Conservation (phyloP, 2,329 filamentous ascomycete genomes). For the Aspergillus floridensis region DNA sequence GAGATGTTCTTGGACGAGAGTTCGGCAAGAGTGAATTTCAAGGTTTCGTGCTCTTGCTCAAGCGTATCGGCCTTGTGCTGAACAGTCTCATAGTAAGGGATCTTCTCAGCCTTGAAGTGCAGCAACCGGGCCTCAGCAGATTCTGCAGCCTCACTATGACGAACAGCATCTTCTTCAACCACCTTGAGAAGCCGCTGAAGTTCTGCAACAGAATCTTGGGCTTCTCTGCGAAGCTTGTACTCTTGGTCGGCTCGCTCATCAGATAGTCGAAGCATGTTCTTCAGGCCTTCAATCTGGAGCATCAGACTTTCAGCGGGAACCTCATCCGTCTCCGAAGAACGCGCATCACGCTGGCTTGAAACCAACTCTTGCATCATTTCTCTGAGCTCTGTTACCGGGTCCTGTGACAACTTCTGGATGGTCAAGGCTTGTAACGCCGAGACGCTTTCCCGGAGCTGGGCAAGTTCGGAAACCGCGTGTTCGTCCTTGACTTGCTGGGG, state of each 20-base stretch:
- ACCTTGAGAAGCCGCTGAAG: conserved; percentile 67
- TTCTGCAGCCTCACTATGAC: conserved; percentile 51
- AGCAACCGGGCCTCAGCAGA: conserved; percentile 66
- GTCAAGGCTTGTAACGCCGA: conserved; percentile 42
- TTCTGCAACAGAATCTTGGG: conserved; percentile 71
- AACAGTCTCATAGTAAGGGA: conserved; percentile 61
- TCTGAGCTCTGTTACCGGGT: conserved; percentile 54
- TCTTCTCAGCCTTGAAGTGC: conserved; percentile 65
- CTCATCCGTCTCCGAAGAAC: conserved; percentile 53
- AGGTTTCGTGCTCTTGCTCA: conserved; percentile 62
- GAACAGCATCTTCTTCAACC: conserved; percentile 56
- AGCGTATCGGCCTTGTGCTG: conserved; percentile 67
- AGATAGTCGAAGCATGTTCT: conserved; percentile 64
- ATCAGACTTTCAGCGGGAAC: conserved; percentile 51
- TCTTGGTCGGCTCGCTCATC: conserved; percentile 66
- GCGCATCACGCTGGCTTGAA: conserved; percentile 50
- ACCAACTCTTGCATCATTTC: conserved; percentile 64
- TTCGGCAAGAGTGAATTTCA: conserved; percentile 53
- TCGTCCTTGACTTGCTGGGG: conserved; percentile 25
- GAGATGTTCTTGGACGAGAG: conserved; percentile 60
- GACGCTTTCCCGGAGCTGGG: conserved; percentile 40
- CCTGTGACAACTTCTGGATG: conserved; percentile 33
- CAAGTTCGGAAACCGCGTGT: conserved; percentile 34
- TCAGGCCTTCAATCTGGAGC: conserved; percentile 64
- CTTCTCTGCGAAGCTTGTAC: conserved; percentile 60